These are phyloP conservation scores for Zhuliangozyma parablackwelliae DNA, from an alignment of 1,139 yeast genomes.

Conservation along the genomic window DNA sequence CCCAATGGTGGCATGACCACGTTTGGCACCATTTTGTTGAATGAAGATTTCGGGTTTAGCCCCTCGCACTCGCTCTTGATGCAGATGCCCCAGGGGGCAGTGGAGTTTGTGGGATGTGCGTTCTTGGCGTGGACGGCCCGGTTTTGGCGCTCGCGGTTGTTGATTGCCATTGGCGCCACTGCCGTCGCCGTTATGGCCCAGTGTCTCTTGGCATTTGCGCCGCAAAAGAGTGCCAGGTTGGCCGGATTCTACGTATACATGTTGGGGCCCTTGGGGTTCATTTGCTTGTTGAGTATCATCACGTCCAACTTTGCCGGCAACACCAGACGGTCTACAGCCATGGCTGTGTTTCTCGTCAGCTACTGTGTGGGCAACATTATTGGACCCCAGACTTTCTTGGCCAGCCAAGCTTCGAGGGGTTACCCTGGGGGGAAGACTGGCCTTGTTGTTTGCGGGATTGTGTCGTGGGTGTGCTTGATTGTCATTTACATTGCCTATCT, in stretches of 20 bases:
- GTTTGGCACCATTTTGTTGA: constrained; percentile 43
- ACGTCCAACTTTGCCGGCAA: constrained; percentile 66
- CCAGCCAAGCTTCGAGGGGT: constrained; percentile 43
- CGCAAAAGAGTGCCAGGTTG: constrained; percentile 27
- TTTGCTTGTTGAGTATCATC: constrained; percentile 45
- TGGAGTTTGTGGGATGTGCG: constrained; percentile 40
- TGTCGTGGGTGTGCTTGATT: constrained; percentile 18
- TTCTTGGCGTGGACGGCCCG: constrained; percentile 23
- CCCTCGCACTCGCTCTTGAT: constrained; percentile 23
- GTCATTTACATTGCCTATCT: constrained; percentile 26
- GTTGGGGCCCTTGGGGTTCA: constrained; percentile 37
- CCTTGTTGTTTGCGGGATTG: constrained; percentile 28
- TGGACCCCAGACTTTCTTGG: constrained; percentile 67
- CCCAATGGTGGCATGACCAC: constrained; percentile 40
- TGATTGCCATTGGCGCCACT: constrained; percentile 40
- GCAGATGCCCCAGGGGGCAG: constrained; percentile 35
- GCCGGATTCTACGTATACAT: constrained; percentile 34
- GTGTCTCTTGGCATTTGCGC: constrained; percentile 48
- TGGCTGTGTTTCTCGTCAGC: constrained; percentile 56
- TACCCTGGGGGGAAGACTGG: constrained; percentile 44
- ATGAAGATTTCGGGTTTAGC: constrained; percentile 39
- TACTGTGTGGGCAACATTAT: constrained; percentile 66
- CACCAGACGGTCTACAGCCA: constrained; percentile 60
- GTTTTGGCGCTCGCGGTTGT: constrained; percentile 31
- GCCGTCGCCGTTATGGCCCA: constrained; percentile 33